phyloP scores from a whole-genome alignment of 2,329 filamentous ascomycete genomes.

The Pseudocercospora crystallina region DNA sequence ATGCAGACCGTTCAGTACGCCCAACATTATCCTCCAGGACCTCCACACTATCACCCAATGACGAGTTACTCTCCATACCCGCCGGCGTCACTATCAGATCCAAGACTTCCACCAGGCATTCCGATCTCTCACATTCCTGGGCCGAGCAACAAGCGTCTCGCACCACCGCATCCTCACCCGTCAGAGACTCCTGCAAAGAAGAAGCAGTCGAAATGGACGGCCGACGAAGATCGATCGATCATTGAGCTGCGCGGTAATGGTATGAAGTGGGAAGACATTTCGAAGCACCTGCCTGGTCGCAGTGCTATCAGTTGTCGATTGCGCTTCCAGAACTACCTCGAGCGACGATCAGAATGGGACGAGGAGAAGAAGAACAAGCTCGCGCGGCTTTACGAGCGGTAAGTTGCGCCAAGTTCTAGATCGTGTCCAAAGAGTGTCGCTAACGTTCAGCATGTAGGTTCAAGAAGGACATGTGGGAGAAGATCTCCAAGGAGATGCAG shows the following conservation, averaged over 20 bases:
- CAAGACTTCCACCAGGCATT: constrained; percentile 27
- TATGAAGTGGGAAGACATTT: constrained; percentile 99
- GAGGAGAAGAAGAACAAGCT: constrained; percentile 98
- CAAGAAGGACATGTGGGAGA: constrained; percentile 97
- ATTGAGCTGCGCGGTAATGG: constrained; percentile 85
- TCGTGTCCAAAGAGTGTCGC: background rate
- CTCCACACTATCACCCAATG: constrained; percentile 29
- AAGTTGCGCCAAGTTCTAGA: constrained; percentile 37
- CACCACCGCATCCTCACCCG: constrained; percentile 48
- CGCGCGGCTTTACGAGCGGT: constrained; percentile 93
- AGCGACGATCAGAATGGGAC: constrained; percentile 90
- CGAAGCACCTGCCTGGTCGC: constrained; percentile 81
- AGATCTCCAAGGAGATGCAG: constrained; percentile 90
- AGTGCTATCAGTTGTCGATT: constrained; percentile 92
- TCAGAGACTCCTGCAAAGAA: constrained; percentile 75
- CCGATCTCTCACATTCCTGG: constrained; percentile 45
- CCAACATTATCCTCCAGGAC: constrained; percentile 22
- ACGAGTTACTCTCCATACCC: constrained; percentile 31
- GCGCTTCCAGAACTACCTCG: constrained; percentile 96
- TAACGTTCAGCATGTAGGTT: constrained; percentile 62
- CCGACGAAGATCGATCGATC: constrained; percentile 88
- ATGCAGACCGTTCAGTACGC: constrained; percentile 33
- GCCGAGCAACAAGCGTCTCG: constrained; percentile 40
- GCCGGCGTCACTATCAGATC: constrained; percentile 28
- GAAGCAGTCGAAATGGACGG: constrained; percentile 95